phyloP scores from a whole-genome alignment of 139 green algal genomes.

The Auxenochlorella pyrenoidosa region DNA sequence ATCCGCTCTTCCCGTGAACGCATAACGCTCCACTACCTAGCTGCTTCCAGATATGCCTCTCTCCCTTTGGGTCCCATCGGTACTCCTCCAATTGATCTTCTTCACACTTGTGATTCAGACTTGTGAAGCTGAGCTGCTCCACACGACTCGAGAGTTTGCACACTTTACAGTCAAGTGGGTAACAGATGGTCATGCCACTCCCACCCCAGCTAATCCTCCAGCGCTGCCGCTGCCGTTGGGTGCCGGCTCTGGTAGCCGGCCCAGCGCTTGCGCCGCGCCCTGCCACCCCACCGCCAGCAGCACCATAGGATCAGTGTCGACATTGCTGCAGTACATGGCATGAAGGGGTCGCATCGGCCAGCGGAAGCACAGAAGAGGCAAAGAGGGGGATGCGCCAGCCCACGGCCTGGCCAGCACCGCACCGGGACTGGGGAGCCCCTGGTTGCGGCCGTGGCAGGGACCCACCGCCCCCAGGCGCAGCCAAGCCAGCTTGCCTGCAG shows the following conservation, averaged over 20 bases:
- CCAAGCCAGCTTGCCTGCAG: neutral
- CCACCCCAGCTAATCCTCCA: no score
- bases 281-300: constrained; percentile 15
- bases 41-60: neutral
- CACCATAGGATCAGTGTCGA: constrained; percentile 34
- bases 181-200: no score
- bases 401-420: no score
- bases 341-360: no score
- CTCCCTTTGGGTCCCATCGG: neutral
- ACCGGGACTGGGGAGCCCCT: no score
- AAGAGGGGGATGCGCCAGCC: no score
- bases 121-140: no score
- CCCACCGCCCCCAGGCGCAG: no score
- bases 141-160: no score
- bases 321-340: constrained; percentile 1
- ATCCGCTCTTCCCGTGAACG: neutral
- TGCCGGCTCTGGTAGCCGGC: neutral
- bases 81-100: neutral
- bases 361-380: no score
- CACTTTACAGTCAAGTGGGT: neutral
- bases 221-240: no score
- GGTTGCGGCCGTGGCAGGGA: no score
- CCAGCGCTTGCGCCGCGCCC: neutral
- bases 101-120: neutral
- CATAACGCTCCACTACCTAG: neutral